Evolutionary conservation across 2,329 filamentous ascomycete species (phyloP).

Genomic region (Mycogone perniciosa): DNA sequence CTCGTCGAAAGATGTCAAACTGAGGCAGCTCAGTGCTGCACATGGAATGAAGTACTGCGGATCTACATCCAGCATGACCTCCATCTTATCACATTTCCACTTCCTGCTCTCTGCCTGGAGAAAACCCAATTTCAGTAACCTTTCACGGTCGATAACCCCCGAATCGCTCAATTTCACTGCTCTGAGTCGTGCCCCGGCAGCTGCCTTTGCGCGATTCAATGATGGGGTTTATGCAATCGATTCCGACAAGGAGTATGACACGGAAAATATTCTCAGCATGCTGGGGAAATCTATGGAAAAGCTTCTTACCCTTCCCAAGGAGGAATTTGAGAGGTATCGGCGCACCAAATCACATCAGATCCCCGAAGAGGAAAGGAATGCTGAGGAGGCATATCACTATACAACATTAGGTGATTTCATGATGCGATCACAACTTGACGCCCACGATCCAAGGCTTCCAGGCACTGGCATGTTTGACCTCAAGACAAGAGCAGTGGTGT

Average conservation of each 20-base stretch:
- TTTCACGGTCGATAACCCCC: slow-evolving; percentile 62
- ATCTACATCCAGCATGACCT: slow-evolving; percentile 95
- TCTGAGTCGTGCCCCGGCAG: slow-evolving; percentile 65
- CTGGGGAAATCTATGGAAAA: slow-evolving; percentile 97
- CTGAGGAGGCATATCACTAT: slow-evolving; percentile 79
- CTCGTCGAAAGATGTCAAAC: slow-evolving; percentile 72
- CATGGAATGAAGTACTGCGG: slow-evolving; percentile 77
- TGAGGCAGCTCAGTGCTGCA: slow-evolving; percentile 62
- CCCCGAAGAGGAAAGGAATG: slow-evolving; percentile 62
- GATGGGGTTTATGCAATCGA: slow-evolving; percentile 91
- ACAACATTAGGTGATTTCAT: slow-evolving; percentile 80
- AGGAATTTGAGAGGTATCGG: slow-evolving; percentile 81
- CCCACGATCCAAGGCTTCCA: slow-evolving; percentile 76
- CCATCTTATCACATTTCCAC: slow-evolving; percentile 83
- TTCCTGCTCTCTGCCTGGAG: slow-evolving; percentile 84
- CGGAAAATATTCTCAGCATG: slow-evolving; percentile 79
- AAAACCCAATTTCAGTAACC: slow-evolving; percentile 55
- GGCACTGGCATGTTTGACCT: slow-evolving; percentile 93
- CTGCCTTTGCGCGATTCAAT: slow-evolving; percentile 75
- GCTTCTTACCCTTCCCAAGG: slow-evolving; percentile 73
- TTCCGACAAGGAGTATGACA: slow-evolving; percentile 87
- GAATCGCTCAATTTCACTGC: slow-evolving; percentile 62
- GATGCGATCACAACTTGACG: slow-evolving; percentile 92
- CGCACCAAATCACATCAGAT: slow-evolving; percentile 61
- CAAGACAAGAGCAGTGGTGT: slow-evolving; percentile 87